phyloP scores from a whole-genome alignment of 306 rosid species.

The Acacia acuminata region DNA sequence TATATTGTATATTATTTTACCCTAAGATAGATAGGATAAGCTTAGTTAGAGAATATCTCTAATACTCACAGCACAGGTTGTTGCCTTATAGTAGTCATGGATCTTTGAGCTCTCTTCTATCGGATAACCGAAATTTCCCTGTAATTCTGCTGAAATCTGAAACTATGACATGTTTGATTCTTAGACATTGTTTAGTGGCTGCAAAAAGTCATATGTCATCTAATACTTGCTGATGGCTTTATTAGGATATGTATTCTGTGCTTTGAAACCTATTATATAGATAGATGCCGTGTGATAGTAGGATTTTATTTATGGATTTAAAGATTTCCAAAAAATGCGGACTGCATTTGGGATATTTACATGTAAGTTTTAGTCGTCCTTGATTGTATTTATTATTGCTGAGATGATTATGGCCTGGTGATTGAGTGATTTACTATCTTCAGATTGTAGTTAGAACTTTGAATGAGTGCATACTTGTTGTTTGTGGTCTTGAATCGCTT shows the following conservation, averaged over 20 bases:
- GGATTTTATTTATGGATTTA: conserved; percentile 43
- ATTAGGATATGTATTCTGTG: conserved; percentile 48
- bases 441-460: too few relatives aligned
- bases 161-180: not conserved
- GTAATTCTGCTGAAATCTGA: not conserved
- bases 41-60: too few relatives aligned
- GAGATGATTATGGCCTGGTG: too few relatives aligned
- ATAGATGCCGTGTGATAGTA: conserved; percentile 56
- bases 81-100: not conserved
- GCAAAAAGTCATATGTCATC: conserved; percentile 11
- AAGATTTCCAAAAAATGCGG: conserved; percentile 37
- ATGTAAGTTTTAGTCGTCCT: conserved; percentile 38
- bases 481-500: conserved; percentile 13
- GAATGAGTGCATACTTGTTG: too few relatives aligned
- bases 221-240: not conserved
- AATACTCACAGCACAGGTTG: not conserved
- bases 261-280: conserved; percentile 24
- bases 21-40: too few relatives aligned
- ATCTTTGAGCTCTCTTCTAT: not conserved
- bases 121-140: not conserved
- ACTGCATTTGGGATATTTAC: conserved; percentile 40
- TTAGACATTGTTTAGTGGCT: not conserved
- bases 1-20: too few relatives aligned
- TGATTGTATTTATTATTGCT: too few relatives aligned
- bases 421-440: too few relatives aligned